These are phyloP conservation scores for Cladorrhinum samala DNA, from an alignment of 495 filamentous ascomycete genomes.

Conservation along the genomic window DNA sequence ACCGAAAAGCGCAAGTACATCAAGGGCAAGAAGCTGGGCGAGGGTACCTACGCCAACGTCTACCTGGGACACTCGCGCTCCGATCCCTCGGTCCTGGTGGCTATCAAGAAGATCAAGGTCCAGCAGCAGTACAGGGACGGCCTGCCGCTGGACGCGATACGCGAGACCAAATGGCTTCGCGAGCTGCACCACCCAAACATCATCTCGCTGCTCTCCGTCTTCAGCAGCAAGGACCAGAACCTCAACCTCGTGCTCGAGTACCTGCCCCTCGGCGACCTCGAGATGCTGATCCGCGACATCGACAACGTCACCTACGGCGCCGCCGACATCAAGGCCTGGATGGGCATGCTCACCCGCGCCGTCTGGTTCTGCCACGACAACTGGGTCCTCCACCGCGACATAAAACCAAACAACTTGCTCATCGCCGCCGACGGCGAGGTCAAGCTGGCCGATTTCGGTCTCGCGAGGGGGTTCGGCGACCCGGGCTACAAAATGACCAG, in stretches of 20 bases:
- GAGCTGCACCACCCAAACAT: conserved; percentile 96
- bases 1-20: conserved; percentile 81
- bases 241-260: conserved; percentile 92
- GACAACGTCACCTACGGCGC: conserved; percentile 57
- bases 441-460: conserved; percentile 96
- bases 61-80: conserved; percentile 71
- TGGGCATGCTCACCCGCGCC: conserved; percentile 89
- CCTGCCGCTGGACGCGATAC: conserved; percentile 85
- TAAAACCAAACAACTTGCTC: conserved; percentile 97
- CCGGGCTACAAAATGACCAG: conserved; percentile 84
- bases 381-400: conserved; percentile 91
- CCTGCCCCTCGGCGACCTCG: conserved; percentile 83
- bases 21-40: conserved; percentile 85
- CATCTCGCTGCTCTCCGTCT: conserved; percentile 84
- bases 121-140: conserved; percentile 77
- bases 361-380: conserved; percentile 97
- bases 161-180: conserved; percentile 70
- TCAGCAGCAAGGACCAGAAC: conserved; percentile 84
- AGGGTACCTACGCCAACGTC: conserved; percentile 95
- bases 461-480: conserved; percentile 83
- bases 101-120: conserved; percentile 98
- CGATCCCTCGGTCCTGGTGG: conserved; percentile 65
- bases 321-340: conserved; percentile 96
- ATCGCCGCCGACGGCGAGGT: conserved; percentile 88
- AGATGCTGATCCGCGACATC: conserved; percentile 83